Evolutionary conservation across 106 monocot species (phyloP).

Genomic region (Amphibolis antarctica): DNA sequence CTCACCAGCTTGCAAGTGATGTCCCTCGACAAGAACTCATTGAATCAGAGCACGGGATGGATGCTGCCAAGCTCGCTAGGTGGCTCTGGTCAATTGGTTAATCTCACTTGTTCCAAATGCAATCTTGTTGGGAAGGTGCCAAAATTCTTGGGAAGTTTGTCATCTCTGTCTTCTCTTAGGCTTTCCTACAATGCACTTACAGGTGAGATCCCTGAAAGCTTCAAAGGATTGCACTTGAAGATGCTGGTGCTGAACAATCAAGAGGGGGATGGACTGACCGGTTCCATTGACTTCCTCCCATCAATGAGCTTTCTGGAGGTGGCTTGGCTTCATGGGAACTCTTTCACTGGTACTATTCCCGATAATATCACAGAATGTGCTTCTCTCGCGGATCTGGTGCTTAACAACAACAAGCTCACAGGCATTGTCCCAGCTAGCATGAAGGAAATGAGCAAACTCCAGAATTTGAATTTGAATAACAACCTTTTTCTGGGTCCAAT

Average conservation of each 20-base stretch:
- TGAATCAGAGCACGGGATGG: constrained; percentile 59
- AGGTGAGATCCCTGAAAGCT: constrained; percentile 34
- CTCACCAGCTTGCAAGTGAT: constrained; percentile 38
- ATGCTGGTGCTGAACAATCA: constrained; percentile 67
- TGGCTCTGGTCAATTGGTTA: constrained; percentile 29
- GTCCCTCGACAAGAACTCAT: constrained; percentile 43
- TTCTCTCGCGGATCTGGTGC: constrained; percentile 19
- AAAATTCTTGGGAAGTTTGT: constrained; percentile 39
- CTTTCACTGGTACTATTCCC: constrained; percentile 50
- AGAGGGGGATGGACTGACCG: constrained; percentile 23
- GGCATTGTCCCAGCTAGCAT: constrained; percentile 6
- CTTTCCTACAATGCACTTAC: constrained; percentile 49
- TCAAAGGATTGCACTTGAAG: constrained; percentile 23
- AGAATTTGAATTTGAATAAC: constrained; percentile 7
- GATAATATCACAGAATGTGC: constrained; percentile 19
- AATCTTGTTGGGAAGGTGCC: constrained; percentile 48
- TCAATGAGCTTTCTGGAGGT: constrained; percentile 27
- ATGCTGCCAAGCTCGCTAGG: constrained; percentile 26
- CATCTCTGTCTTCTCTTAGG: constrained; percentile 26
- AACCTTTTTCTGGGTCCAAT: constrained; percentile 11
- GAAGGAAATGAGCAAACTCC: constrained; percentile 1
- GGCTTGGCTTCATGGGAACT: constrained; percentile 69
- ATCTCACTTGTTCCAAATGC: constrained; percentile 28
- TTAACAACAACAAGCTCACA: constrained; percentile 31
- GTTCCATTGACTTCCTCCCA: constrained; percentile 39